Percentiles rank a stretch among this genome's conserved stretches.
Conservation (phyloP, 2,329 filamentous ascomycete species). For the Diplodia mutila region DNA sequence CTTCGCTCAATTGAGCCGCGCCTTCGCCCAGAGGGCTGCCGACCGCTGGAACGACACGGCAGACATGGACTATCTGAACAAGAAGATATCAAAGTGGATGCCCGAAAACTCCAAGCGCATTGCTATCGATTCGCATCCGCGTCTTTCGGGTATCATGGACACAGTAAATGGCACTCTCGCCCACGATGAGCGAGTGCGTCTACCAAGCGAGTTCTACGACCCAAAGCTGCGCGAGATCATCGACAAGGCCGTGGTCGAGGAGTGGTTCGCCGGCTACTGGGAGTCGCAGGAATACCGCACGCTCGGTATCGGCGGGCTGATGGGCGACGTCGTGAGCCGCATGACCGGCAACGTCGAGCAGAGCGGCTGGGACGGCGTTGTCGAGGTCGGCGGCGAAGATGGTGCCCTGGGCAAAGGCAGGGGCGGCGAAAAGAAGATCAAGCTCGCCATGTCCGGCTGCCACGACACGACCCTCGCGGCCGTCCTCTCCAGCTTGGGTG, state of each 20-base stretch:
- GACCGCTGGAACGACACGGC: slow-evolving; percentile 60
- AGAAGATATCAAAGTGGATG: slow-evolving; percentile 83
- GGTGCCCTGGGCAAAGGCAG: slow-evolving; percentile 44
- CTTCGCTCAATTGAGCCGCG: slow-evolving; percentile 52
- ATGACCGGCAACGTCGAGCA: slow-evolving; percentile 47
- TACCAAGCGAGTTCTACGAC: slow-evolving; percentile 90
- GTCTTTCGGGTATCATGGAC: slow-evolving; percentile 90
- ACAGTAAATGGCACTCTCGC: slow-evolving; percentile 87
- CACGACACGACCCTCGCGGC: slow-evolving; percentile 92
- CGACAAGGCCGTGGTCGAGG: slow-evolving; percentile 76
- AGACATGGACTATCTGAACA: slow-evolving; percentile 84
- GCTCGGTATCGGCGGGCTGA: slow-evolving; percentile 80
- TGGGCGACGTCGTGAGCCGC: slow-evolving; percentile 75
- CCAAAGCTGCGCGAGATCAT: slow-evolving; percentile 69
- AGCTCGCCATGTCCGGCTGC: slow-evolving; percentile 80
- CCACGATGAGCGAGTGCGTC: slow-evolving; percentile 75
- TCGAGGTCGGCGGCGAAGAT: slow-evolving; percentile 43
- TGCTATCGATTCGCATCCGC: slow-evolving; percentile 80
- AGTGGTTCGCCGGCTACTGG: slow-evolving; percentile 88
- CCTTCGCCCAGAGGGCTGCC: slow-evolving; percentile 53
- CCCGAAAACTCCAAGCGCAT: slow-evolving; percentile 67
- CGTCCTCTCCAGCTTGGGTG: slow-evolving; percentile 76
- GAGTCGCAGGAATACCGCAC: slow-evolving; percentile 87
- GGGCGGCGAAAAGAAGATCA: slow-evolving; percentile 60
- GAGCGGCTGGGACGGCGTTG: slow-evolving; percentile 43